Evolutionary conservation across 495 filamentous ascomycete species (phyloP).

Genomic region (Xanthoparmelia taractica): DNA sequence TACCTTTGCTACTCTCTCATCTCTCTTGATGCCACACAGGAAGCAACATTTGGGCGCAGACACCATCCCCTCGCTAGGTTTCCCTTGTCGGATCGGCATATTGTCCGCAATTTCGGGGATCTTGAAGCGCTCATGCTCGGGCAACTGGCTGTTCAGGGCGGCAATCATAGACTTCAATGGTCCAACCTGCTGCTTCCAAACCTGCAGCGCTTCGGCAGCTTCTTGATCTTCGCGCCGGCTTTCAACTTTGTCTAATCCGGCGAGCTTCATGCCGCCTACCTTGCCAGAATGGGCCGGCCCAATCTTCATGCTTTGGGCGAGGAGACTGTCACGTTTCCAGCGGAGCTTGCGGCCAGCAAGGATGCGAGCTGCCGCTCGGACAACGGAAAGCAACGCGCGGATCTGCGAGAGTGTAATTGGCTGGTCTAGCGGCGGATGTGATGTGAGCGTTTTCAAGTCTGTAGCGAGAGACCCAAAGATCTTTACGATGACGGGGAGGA

Average conservation of each 20-base stretch:
- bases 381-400: constrained; percentile 45
- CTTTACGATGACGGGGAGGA: constrained; percentile 66
- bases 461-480: constrained; percentile 46
- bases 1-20: constrained; percentile 68
- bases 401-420: constrained; percentile 22
- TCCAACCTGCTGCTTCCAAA: constrained; percentile 65
- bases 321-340: constrained; percentile 79
- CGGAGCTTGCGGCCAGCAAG: constrained; percentile 78
- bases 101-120: constrained; percentile 64
- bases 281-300: constrained; percentile 56
- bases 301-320: constrained; percentile 86
- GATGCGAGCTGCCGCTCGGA: constrained; percentile 65
- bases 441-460: constrained; percentile 10
- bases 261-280: constrained; percentile 78
- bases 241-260: constrained; percentile 71
- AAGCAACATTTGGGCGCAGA: constrained; percentile 72
- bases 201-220: constrained; percentile 63
- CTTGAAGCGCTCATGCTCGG: constrained; percentile 33
- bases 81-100: constrained; percentile 51
- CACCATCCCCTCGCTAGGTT: constrained; percentile 50
- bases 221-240: constrained; percentile 78
- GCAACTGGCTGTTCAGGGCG: constrained; percentile 31
- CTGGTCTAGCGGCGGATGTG: background rate
- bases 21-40: constrained; percentile 78
- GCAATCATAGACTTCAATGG: constrained; percentile 34